Percentiles rank a stretch among this genome's conserved stretches.
Evolutionary conservation across 768 basidiomycete species (phyloP).

Genomic region (Galerina sulciceps): DNA sequence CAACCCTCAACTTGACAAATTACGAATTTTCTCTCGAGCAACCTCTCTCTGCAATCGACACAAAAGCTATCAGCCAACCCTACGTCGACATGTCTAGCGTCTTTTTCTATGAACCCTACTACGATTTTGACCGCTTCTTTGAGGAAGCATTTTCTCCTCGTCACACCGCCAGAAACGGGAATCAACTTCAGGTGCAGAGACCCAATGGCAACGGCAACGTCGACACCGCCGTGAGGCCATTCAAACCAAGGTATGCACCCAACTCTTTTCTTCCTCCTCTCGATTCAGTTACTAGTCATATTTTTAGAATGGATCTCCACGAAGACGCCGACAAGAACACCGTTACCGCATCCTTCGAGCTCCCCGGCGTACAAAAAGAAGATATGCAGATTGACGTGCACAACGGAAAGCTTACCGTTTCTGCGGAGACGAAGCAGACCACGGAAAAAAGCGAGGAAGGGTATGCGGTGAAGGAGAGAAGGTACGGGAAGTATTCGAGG

Average conservation of each 20-base stretch:
- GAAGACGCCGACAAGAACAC: slow-evolving; percentile 51
- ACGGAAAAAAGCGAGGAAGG: slow-evolving; percentile 40
- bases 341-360: slow-evolving; percentile 64
- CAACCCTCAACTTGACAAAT: no score
- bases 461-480: slow-evolving; percentile 55
- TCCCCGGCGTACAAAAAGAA: slow-evolving; percentile 60
- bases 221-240: slow-evolving; percentile 18
- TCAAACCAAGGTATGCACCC: slow-evolving; percentile 35
- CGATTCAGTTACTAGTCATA: neutral
- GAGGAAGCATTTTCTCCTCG: slow-evolving; percentile 27
- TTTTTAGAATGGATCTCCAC: slow-evolving; percentile 59
- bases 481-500: slow-evolving; percentile 49
- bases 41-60: neutral
- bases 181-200: slow-evolving; percentile 2
- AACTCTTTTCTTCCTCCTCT: neutral
- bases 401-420: slow-evolving; percentile 53
- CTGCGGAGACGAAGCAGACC: slow-evolving; percentile 50
- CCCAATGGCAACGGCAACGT: slow-evolving; percentile 10
- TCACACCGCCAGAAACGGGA: neutral
- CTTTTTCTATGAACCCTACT: slow-evolving; percentile 48
- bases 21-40: neutral
- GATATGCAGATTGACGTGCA: slow-evolving; percentile 58
- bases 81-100: slow-evolving; percentile 25
- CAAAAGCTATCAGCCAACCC: neutral
- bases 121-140: slow-evolving; percentile 49